Evolutionary conservation across 805 yeast species (phyloP), one percentile per base, ranked within the genome.

Genomic region (Metschnikowia arizonensis): DNA sequence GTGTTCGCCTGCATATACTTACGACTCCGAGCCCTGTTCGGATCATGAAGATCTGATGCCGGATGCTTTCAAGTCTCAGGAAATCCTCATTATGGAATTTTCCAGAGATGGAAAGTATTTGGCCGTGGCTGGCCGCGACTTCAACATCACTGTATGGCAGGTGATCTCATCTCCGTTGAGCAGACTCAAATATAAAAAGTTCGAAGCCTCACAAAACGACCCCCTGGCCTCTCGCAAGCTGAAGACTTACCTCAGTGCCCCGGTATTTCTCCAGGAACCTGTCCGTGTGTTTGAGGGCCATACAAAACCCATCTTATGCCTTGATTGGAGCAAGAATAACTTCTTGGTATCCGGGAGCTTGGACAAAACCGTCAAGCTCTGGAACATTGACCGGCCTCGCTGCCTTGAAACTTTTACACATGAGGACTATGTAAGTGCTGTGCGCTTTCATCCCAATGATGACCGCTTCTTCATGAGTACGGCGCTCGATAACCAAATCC

Each of bases 311-410:
- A 74, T 91, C 12, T 62, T 88, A n/a, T 79, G 85, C 9, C 58
- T 90, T 28, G 87, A 86, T 56, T 90, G 97, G 97, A 84, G 95
- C 42, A 83, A 83, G 55, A 89, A 88, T 64, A 83, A 83, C 59
- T 90, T 90, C 54, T 60, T 91, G 25, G 60, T 88, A 1, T 74
- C 93, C 0, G 82, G 93, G 3, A 85, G 95, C 1, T 85, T 86
- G 83, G 98, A 90, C 64, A 76, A 79, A 50, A 83, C 95, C 0
- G 95, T 82, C 2, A 78, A 79, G 51, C 66, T 90, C 38, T 90
- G 97, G 97, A 95, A 90, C 61, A 76, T 84, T 10, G 87, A 85
- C 32, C 73, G 90, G 40, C 66, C 64, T 1, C 73, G 69, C 12
- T 80, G 88, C 42, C 66, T 90, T 14, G 75, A 83, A 39, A 73